Evolutionary conservation across 1,284 basidiomycete genomes (phyloP), one percentile per base, ranked within the genome.

Genomic region (Fomes fomentarius): DNA sequence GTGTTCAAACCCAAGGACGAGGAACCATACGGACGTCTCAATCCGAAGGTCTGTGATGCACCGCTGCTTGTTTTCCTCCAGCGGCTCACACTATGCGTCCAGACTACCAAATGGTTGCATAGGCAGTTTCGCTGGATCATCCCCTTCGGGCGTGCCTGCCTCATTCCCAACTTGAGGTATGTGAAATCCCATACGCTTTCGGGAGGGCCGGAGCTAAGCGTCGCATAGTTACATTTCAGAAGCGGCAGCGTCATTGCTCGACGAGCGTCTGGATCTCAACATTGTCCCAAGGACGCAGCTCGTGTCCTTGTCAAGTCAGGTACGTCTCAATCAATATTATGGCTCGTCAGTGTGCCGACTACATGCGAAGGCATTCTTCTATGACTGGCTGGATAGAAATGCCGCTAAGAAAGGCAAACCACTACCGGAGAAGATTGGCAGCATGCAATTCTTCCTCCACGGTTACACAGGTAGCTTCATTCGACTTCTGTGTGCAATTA

Each of bases 1-100:
- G 89, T 94, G 5, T 94, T 94, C 72, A 94, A 95, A 68, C 93
- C 93, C 1, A 93, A 94, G 67, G 93, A 94, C 64, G 93, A 94
- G 69, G 92, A 94, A 63, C 91, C 91, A 3, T 93, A 93, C 64
- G 90, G 90, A 26, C 78, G 85, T 31, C 74, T 93, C 19, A 94
- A 94, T 67, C 92, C 92, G 4, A 92, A 93, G 79, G 87, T 83
- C 19, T 24, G 35, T 19, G 35, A 47, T 39, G 62, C 34, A 1
- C 22, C 30, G 19, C 25, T 33, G 14, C 28, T 38, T 47, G 9
- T 39, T 31, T 25, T 47, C 53, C 39, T 25, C 35, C 24, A 14
- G 14, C 51, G 22, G 26, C 50, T 56, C 43, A 35, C 35, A 14
- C 44, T 10, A 40, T 58, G 8, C 7, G 6, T 8, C 60, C 31